Evolutionary conservation across 139 green algal genomes (phyloP), one percentile per base, ranked within the genome.

Genomic region (Chlamydomonas incerta): DNA sequence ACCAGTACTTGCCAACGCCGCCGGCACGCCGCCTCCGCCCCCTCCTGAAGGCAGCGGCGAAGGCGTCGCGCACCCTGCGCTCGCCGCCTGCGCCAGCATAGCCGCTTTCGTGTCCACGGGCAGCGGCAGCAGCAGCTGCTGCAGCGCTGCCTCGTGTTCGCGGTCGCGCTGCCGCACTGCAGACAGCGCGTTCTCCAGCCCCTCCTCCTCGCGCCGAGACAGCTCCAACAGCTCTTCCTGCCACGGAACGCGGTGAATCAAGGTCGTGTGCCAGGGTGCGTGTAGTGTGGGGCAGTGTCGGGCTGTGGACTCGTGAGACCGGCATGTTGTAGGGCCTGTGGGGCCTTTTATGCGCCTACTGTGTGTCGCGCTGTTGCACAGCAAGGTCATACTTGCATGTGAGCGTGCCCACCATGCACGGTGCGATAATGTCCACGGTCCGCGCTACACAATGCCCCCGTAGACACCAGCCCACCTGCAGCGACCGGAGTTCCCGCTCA

Each of bases 101-200:
- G 33, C 69, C 1, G 35, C 69, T 57, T 82, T 82, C 23, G 26
- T 14, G 57, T 82, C 74, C 24, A 57, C 74, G 3, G 74, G 74
- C 74, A 82, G 57, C 57, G 74, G 74, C 74, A 82, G 50, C 72
- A 65, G 34, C 57, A 60, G 34, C 74, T 69, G 73, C 73, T 57
- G 73, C 33, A 68, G 52, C 31, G 37, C 55, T 0, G 72, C n/a
- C 20, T 79, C 72, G 0, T 81, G 31, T 1, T 81, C 52, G 33
- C 23, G 68, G 34, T 52, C 35, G 20, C 68, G 10, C 35, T 24
- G 35, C 20, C 35, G 13, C 34, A 21, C 68, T 2, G 73, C 31
- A 20, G 31, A 31, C 24, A 50, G 14, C 31, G 8, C 18, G 18
- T 35, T 35, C 57, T 82, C 74, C 57, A 71, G 4, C 33, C 57